Evolutionary conservation across 768 basidiomycete species (phyloP).

Genomic region (Termitomyces sp.): DNA sequence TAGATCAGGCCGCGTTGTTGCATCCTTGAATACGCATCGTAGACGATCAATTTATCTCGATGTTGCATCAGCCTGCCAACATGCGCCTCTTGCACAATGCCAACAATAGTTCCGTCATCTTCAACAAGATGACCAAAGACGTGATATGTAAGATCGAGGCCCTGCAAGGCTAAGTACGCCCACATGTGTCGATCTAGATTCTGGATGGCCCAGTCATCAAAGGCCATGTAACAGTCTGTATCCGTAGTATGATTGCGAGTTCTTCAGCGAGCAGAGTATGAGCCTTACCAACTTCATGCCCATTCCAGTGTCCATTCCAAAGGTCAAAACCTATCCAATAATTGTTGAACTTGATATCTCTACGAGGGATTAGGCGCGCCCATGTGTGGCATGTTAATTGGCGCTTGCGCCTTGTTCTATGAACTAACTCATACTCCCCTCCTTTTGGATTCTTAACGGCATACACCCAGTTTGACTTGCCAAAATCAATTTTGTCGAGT

Average conservation of each 20-base stretch:
- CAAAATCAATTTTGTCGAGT: constrained; percentile 25
- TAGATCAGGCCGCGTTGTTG: constrained; percentile 23
- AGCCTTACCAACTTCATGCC: constrained; percentile 29
- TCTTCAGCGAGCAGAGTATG: not conserved
- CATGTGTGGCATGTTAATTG: constrained; percentile 27
- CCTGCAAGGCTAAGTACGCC: constrained; percentile 22
- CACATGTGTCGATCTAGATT: constrained; percentile 25
- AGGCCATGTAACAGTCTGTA: constrained; percentile 28
- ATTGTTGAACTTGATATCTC: constrained; percentile 30
- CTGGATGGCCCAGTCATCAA: constrained; percentile 20
- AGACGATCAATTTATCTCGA: constrained; percentile 25
- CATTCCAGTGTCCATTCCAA: constrained; percentile 32
- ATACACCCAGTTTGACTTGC: constrained; percentile 31
- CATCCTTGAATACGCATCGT: constrained; percentile 24
- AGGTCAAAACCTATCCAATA: constrained; percentile 22
- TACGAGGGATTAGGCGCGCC: constrained; percentile 29
- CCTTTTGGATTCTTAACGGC: constrained; percentile 19
- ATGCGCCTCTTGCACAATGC: constrained; percentile 32
- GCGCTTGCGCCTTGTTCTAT: constrained; percentile 18
- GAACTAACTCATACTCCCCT: constrained; percentile 25
- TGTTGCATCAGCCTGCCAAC: constrained; percentile 23
- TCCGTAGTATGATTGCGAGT: not conserved
- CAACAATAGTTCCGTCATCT: constrained; percentile 25
- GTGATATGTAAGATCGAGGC: constrained; percentile 30
- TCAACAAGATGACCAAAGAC: constrained; percentile 28